Evolutionary conservation across 148 eudicot species (phyloP).

Genomic region (Amaranthus palmeri): DNA sequence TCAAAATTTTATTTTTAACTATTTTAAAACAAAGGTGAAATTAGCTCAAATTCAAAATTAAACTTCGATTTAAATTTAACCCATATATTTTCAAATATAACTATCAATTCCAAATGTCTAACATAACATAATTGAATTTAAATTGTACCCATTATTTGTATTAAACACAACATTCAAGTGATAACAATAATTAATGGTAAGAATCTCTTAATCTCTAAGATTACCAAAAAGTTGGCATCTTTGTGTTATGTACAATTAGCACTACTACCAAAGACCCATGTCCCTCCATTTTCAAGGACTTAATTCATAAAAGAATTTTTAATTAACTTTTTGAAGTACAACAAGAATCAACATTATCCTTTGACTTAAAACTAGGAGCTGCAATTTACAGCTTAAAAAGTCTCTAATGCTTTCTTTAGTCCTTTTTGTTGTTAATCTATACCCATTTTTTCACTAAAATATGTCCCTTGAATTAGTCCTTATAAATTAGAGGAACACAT

Average conservation of each 20-base stretch:
- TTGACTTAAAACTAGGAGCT: conserved; percentile 13
- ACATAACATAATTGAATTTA: background rate
- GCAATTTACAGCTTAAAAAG: conserved; percentile 35
- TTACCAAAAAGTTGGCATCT: conserved; percentile 23
- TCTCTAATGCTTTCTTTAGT: conserved; percentile 4
- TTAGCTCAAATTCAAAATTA: too few species aligned
- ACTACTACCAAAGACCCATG: conserved; percentile 17
- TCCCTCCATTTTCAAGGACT: conserved; percentile 16
- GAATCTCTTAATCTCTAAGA: background rate
- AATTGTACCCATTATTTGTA: background rate
- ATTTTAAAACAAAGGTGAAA: too few species aligned
- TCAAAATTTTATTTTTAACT: too few species aligned
- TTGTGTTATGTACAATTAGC: conserved; percentile 31
- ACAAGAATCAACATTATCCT: conserved; percentile 26
- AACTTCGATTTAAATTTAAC: too few species aligned
- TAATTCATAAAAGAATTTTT: conserved; percentile 10
- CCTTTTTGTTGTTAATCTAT: conserved; percentile 33
- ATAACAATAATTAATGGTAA: conserved; percentile 5
- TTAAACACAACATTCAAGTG: background rate
- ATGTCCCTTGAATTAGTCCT: conserved; percentile 22
- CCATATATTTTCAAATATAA: too few species aligned
- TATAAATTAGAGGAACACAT: background rate
- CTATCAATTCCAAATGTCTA: too few species aligned
- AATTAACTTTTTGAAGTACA: conserved; percentile 13
- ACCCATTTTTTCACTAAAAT: conserved; percentile 19